Evolutionary conservation across 495 filamentous ascomycete genomes (phyloP), one percentile per base, ranked within the genome.

Genomic region (Penicillium steckii): DNA sequence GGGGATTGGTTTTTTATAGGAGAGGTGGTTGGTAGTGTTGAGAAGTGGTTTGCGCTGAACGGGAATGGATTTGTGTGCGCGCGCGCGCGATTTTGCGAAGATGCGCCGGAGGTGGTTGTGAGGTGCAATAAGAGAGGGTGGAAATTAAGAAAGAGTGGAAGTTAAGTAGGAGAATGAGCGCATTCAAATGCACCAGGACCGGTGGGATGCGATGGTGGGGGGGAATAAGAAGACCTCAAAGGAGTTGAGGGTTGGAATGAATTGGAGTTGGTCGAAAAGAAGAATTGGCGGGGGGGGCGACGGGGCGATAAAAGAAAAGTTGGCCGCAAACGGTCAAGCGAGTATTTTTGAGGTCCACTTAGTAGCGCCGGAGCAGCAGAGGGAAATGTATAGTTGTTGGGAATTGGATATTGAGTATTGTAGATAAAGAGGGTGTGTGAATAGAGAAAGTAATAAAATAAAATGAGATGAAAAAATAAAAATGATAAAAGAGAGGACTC

Each of bases 41-140:
- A 30, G 48, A 46, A 32, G 52, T 30, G 43, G 33, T 37, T 41
- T 41, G 38, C 42, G 32, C 30, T 30, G 46, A 49, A 47, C 44
- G 46, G 46, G 44, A 32, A 40, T 12, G 40, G 50, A 59, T 46
- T 56, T 63, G 60, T 64, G 60, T 64, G 57, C 54, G 61, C 38
- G 38, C 44, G 38, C 46, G 43, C 46, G 50, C 54, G 63, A 60
- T 62, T 60, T 58, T 58, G 18, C 21, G 53, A 37, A 53, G 56
- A 53, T 64, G 70, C 73, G 73, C 73, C 73, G 71, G 71, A 61
- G 48, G 46, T 44, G 37, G 60, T 73, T 57, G 59, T 38, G 56
- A 62, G 35, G 50, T 62, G 65, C 56, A 44, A 55, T 44, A 55
- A 56, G 22, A 37, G 52, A 54, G 57, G 56, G 42, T 23, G 37